Evolutionary conservation across 495 filamentous ascomycete genomes (phyloP).

Genomic region (Margaritispora aquatica): DNA sequence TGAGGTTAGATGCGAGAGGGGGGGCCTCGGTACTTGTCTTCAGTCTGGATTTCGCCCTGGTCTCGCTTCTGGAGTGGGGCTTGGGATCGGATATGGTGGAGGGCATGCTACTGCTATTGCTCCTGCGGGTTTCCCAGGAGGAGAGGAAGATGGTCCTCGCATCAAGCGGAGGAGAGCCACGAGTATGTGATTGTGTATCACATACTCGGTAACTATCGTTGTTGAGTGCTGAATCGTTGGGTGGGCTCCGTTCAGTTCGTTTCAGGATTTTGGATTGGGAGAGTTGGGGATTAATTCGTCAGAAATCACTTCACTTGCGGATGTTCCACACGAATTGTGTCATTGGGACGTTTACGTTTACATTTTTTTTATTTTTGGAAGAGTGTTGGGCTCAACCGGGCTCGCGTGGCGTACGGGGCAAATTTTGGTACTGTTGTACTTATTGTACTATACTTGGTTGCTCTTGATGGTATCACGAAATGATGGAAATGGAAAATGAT

Average conservation of each 20-base stretch:
- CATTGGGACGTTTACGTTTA: too few relatives aligned
- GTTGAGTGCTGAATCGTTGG: too few relatives aligned
- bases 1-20: background rate
- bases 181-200: slow-evolving; percentile 26
- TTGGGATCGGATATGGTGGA: background rate
- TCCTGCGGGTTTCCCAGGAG: background rate
- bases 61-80: background rate
- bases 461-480: background rate
- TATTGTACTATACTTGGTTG: too few relatives aligned
- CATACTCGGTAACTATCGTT: background rate
- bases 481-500: background rate
- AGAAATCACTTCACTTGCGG: too few relatives aligned
- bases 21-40: too few relatives aligned
- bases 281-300: too few relatives aligned
- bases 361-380: too few relatives aligned
- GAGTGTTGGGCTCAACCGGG: background rate
- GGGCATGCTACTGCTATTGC: background rate
- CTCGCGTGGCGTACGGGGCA: too few relatives aligned
- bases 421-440: too few relatives aligned
- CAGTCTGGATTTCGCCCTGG: too few relatives aligned
- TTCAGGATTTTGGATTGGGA: background rate
- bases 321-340: too few relatives aligned
- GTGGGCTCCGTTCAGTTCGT: too few relatives aligned
- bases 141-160: slow-evolving; percentile 12
- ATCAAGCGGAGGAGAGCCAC: slow-evolving; percentile 32